These are phyloP conservation scores for Corylus americana DNA, from an alignment of 306 rosid species.

Conservation along the genomic window DNA sequence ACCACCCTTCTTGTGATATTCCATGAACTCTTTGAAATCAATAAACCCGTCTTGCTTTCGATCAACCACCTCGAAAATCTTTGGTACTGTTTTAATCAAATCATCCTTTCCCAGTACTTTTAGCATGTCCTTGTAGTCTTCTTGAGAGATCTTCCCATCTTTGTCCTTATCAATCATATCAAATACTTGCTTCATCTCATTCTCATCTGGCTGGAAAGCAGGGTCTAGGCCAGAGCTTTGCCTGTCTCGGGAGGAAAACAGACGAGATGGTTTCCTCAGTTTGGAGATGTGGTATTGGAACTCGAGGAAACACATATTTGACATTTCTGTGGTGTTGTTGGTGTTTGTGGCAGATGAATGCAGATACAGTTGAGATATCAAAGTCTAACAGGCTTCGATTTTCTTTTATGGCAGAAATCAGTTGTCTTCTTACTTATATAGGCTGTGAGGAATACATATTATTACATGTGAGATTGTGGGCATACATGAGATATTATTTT, in stretches of 20 bases:
- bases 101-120: conserved; percentile 57
- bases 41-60: conserved; percentile 79
- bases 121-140: conserved; percentile 65
- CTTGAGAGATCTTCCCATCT: conserved; percentile 75
- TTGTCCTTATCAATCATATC: conserved; percentile 71
- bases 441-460: conserved; percentile 1
- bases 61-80: conserved; percentile 68
- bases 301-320: conserved; percentile 13
- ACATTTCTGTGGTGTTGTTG: conserved; percentile 40
- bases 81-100: conserved; percentile 49
- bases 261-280: conserved; percentile 59
- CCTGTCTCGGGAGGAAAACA: conserved; percentile 48
- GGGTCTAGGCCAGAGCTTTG: conserved; percentile 50
- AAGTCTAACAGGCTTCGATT: neutral
- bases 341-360: neutral
- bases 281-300: neutral
- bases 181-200: conserved; percentile 77
- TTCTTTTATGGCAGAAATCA: conserved; percentile 2
- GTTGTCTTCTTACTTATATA: neutral
- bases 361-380: neutral
- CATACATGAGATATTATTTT: too few relatives aligned
- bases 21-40: conserved; percentile 70
- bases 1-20: conserved; percentile 65
- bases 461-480: too few relatives aligned
- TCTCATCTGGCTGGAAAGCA: conserved; percentile 51